A percentile compares a stretch with the other conserved stretches of the same genome.
Conservation (phyloP, 805 yeast species). For the Jamesozyma lodderae region DNA sequence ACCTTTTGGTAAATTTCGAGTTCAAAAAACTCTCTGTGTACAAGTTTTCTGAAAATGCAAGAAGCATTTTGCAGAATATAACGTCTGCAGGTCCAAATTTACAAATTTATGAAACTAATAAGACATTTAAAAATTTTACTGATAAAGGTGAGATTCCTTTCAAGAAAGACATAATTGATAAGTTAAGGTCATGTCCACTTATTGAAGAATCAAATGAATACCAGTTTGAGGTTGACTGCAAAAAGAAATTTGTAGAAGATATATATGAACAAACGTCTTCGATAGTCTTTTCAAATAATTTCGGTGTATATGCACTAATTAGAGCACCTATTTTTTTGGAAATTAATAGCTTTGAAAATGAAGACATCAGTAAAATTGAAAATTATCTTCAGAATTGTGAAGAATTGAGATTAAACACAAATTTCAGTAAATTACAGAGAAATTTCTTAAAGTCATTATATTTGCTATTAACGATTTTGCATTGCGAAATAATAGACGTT, state of each 20-base stretch:
- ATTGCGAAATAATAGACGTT: constrained; percentile 17
- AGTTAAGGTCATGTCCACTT: constrained; percentile 19
- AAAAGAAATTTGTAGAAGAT: constrained; percentile 14
- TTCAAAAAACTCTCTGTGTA: constrained; percentile 5
- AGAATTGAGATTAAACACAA: constrained; percentile 6
- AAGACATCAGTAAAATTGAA: constrained; percentile 15
- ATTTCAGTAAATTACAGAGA: constrained; percentile 14
- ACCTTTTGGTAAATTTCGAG: constrained; percentile 17
- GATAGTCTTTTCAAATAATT: constrained; percentile 12
- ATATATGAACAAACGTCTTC: constrained; percentile 14
- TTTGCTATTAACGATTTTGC: constrained; percentile 19
- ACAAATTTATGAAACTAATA: constrained; percentile 10
- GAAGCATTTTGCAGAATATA: constrained; percentile 4
- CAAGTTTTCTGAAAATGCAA: constrained; percentile 1
- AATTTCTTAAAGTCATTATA: constrained; percentile 15
- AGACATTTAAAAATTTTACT: constrained; percentile 9
- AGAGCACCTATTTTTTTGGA: constrained; percentile 17
- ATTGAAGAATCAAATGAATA: constrained; percentile 10
- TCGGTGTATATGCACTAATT: constrained; percentile 13
- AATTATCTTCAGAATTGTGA: constrained; percentile 8
- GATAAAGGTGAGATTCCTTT: constrained; percentile 3
- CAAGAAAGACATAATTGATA: constrained; percentile 13
- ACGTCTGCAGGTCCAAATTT: constrained; percentile 1
- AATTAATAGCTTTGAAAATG: constrained; percentile 16
- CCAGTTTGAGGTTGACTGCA: constrained; percentile 21